Conservation (phyloP, 306 rosid genomes). For the Purshia tridentata region DNA sequence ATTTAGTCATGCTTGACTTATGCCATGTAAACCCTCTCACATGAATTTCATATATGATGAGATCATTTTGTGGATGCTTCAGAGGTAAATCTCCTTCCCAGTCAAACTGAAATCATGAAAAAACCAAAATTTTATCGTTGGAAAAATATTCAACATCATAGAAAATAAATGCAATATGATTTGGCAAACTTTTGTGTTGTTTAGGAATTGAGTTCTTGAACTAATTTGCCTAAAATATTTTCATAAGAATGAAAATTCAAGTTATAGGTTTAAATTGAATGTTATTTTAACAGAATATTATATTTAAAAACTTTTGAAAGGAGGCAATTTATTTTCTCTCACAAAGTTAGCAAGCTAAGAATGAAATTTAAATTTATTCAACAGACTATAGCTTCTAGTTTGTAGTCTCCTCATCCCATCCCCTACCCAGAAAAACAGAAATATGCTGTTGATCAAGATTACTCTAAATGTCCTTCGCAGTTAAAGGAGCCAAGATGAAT, state of each 20-base stretch:
- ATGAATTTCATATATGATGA: constrained; percentile 90
- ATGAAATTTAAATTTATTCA: not conserved
- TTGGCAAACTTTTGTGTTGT: not conserved
- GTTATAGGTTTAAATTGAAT: not conserved
- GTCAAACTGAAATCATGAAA: constrained; percentile 70
- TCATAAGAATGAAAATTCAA: not conserved
- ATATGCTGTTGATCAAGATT: not conserved
- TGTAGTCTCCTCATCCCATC: not conserved
- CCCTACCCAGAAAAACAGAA: not conserved
- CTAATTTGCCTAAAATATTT: not conserved
- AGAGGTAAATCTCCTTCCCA: constrained; percentile 99
- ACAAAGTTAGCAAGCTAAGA: not conserved
- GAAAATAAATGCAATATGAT: constrained; percentile 6
- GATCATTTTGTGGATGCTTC: constrained; percentile 75
- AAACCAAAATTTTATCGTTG: not conserved
- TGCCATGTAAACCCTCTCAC: constrained; percentile 92
- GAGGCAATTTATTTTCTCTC: not conserved
- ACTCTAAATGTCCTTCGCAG: not conserved
- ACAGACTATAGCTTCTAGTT: not conserved
- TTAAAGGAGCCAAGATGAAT: not conserved
- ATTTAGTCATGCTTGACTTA: constrained; percentile 65
- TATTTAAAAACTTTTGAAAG: not conserved
- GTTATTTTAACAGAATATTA: not conserved
- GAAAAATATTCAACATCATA: constrained; percentile 4
- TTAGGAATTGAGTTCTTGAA: not conserved